Percentiles rank a stretch among this genome's conserved stretches.
Evolutionary conservation across 176 grass and related monocot genomes (phyloP).

Genomic region (Echinochloa phyllopogon): DNA sequence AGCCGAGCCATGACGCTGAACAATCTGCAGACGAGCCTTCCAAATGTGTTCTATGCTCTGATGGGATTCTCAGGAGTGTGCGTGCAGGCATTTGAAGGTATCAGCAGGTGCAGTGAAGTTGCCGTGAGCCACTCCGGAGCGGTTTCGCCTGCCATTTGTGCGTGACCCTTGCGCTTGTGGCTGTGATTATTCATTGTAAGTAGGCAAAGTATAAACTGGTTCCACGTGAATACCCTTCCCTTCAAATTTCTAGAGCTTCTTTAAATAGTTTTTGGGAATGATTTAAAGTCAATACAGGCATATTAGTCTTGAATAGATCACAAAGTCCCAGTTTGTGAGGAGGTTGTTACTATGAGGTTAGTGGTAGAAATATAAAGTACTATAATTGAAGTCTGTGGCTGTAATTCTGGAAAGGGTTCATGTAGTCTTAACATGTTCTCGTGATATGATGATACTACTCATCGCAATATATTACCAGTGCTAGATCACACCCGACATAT

Average conservation of each 20-base stretch:
- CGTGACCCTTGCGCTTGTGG: constrained; percentile 26
- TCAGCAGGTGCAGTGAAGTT: constrained; percentile 62
- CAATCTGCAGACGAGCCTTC: constrained; percentile 84
- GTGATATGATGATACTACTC: neutral
- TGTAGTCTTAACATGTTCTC: constrained; percentile 10
- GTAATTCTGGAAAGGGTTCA: neutral
- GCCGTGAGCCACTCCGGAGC: constrained; percentile 48
- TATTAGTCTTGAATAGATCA: constrained; percentile 40
- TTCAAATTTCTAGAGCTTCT: constrained; percentile 19
- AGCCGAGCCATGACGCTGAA: constrained; percentile 87
- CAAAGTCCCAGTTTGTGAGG: constrained; percentile 10
- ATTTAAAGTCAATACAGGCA: constrained; percentile 46
- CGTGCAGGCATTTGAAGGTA: constrained; percentile 77
- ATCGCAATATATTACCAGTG: neutral
- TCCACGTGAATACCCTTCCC: constrained; percentile 54
- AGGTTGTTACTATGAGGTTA: constrained; percentile 31
- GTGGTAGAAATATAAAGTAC: neutral
- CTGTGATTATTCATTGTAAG: constrained; percentile 62
- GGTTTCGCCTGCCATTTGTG: constrained; percentile 53
- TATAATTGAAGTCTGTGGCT: neutral
- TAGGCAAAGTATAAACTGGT: constrained; percentile 58
- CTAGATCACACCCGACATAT: neutral
- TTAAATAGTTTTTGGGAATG: constrained; percentile 8
- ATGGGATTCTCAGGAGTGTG: constrained; percentile 72
- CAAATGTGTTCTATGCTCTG: constrained; percentile 90